Conservation (phyloP, 139 green algal genomes). For the Tetradesmus lagerheimii region DNA sequence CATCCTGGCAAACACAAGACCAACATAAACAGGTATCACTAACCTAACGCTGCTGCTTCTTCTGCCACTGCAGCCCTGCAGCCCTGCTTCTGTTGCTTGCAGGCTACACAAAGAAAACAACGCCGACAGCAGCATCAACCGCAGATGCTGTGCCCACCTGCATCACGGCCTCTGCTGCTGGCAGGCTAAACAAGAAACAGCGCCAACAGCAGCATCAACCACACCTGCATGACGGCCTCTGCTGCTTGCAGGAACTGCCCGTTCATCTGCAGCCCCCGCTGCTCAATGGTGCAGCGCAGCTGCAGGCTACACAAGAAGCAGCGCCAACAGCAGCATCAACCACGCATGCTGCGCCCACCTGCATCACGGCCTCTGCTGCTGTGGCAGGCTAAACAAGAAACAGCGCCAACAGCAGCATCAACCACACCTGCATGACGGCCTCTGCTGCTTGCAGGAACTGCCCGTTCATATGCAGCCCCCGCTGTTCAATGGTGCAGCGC, state of each 20-base stretch:
- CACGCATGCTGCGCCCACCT: no score
- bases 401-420: no score
- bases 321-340: no score
- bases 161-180: slow-evolving; percentile 50
- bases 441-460: slow-evolving; percentile 84
- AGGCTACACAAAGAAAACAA: no score
- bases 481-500: slow-evolving; percentile 79
- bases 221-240: slow-evolving; percentile 75
- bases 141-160: no score
- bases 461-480: slow-evolving; percentile 78
- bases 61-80: neutral
- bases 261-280: slow-evolving; percentile 78
- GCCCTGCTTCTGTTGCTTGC: slow-evolving; percentile 33
- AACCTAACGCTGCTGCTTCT: neutral
- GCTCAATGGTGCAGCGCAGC: slow-evolving; percentile 77
- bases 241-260: slow-evolving; percentile 83
- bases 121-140: no score
- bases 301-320: no score
- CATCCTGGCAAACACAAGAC: neutral
- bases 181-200: neutral
- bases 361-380: slow-evolving; percentile 51
- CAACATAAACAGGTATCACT: neutral
- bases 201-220: no score
- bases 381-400: neutral
- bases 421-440: slow-evolving; percentile 70